phyloP scores from a whole-genome alignment of 768 basidiomycete species.

The Rhizopogon vesiculosus region DNA sequence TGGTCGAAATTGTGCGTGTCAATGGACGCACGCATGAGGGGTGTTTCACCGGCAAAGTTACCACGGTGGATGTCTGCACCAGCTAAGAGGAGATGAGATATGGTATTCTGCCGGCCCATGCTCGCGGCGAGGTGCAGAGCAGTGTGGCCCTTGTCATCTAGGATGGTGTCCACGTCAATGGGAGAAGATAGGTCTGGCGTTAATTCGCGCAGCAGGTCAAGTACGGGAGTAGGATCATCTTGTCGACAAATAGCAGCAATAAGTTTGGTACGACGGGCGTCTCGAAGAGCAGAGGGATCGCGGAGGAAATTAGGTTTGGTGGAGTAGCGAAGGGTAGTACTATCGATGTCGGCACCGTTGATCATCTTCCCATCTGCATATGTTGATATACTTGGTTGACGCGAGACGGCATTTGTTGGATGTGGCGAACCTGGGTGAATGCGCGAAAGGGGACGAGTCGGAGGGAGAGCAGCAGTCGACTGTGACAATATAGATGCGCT shows the following conservation, averaged over 20 bases:
- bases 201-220: slow-evolving; percentile 65
- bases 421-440: slow-evolving; percentile 28
- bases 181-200: slow-evolving; percentile 35
- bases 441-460: slow-evolving; percentile 29
- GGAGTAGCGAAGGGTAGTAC: slow-evolving; percentile 56
- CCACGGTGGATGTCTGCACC: slow-evolving; percentile 91
- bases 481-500: slow-evolving; percentile 11
- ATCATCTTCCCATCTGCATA: slow-evolving; percentile 39
- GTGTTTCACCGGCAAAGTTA: slow-evolving; percentile 91
- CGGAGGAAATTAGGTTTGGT: slow-evolving; percentile 56
- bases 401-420: slow-evolving; percentile 42
- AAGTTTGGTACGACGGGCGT: slow-evolving; percentile 55
- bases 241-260: slow-evolving; percentile 63
- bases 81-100: slow-evolving; percentile 63
- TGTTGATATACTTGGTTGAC: slow-evolving; percentile 38
- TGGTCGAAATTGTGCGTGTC: slow-evolving; percentile 82
- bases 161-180: slow-evolving; percentile 70
- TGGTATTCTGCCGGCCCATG: slow-evolving; percentile 63
- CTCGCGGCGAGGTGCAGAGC: slow-evolving; percentile 92
- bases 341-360: slow-evolving; percentile 38
- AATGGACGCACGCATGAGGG: slow-evolving; percentile 87
- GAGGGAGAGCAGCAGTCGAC: slow-evolving; percentile 3
- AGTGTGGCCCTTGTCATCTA: slow-evolving; percentile 94
- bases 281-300: slow-evolving; percentile 47
- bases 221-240: slow-evolving; percentile 59